Evolutionary conservation across 805 yeast species (phyloP), one percentile per base, ranked within the genome.

Genomic region (Wickerhamiella hasegawae): DNA sequence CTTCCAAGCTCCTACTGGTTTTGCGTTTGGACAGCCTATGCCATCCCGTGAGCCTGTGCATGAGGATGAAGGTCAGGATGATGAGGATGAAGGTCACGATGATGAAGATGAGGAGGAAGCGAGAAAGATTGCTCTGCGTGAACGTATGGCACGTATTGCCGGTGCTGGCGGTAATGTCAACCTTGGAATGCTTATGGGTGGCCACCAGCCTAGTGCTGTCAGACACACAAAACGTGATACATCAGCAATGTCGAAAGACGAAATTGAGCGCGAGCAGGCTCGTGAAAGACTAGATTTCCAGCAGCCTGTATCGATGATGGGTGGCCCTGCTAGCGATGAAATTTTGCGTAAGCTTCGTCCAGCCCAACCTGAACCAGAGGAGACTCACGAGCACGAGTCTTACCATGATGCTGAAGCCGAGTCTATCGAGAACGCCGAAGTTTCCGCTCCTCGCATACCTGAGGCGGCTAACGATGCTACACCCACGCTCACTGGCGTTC

Each of bases 141-240:
- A 80, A 43, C 70, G 96, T 41, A 87, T 87, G 95, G 97, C 98
- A n/a, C 81, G 76, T 47, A 68, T 87, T 15, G 79, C 96, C 1
- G 92, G 93, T 23, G 83, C 95, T 1, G 68, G 78, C 59, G 73
- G 73, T 11, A 76, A 80, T 39, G 70, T 79, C 74, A 68, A 74
- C 30, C 51, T 54, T 9, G 55, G 50, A 4, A 40, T 44, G 45
- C 31, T 46, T 31, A 43, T 48, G 43, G 49, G 47, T 17, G 42
- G 34, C 36, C 5, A 21, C 39, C 21, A 16, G 35, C 15, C 34
- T 41, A 17, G 22, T 35, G 15, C 35, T 38, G 21, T 31, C 34
- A 4, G 40, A 34, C 37, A 30, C 27, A 21, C 39, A 33, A 36
- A 31, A 37, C 26, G 43, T 31, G 41, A 36, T 35, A 37, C 40